Percentiles rank a stretch among this genome's conserved stretches.
Evolutionary conservation across 371 early-diverging fungal species (phyloP).

Genomic region (Rhizopus delemar): DNA sequence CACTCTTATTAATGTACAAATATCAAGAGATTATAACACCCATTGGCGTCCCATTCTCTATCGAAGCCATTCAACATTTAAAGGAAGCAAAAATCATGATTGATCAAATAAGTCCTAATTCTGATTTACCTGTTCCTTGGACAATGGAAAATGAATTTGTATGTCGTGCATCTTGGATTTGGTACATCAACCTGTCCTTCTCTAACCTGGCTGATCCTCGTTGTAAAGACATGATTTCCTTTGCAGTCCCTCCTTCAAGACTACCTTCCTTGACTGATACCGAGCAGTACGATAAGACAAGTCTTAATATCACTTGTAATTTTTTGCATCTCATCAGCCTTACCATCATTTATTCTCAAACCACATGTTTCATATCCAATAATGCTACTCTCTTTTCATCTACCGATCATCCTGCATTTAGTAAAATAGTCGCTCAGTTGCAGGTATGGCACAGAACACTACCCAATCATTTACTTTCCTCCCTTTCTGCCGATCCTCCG

Average conservation of each 20-base stretch:
- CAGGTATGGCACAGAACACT: slow-evolving; percentile 13
- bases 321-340: slow-evolving; percentile 19
- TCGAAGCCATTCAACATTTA: slow-evolving; percentile 11
- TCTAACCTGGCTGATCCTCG: slow-evolving; percentile 22
- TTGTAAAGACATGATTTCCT: slow-evolving; percentile 6
- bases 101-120: neutral
- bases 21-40: slow-evolving; percentile 28
- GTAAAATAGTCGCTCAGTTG: slow-evolving; percentile 2
- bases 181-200: slow-evolving; percentile 18
- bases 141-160: slow-evolving; percentile 19
- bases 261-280: slow-evolving; percentile 21
- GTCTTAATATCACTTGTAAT: slow-evolving; percentile 18
- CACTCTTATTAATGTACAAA: slow-evolving; percentile 20
- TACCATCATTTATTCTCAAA: slow-evolving; percentile 12
- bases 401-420: slow-evolving; percentile 6
- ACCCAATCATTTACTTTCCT: slow-evolving; percentile 5
- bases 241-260: neutral
- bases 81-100: slow-evolving; percentile 19
- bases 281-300: slow-evolving; percentile 24
- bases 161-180: slow-evolving; percentile 23
- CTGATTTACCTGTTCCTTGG: neutral
- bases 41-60: slow-evolving; percentile 16
- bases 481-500: slow-evolving; percentile 2
- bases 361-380: slow-evolving; percentile 16
- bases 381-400: slow-evolving; percentile 5